A percentile compares a stretch with the other conserved stretches of the same genome.
Evolutionary conservation across 1,284 basidiomycete genomes (phyloP).

Genomic region (Apiotrichum gracile): DNA sequence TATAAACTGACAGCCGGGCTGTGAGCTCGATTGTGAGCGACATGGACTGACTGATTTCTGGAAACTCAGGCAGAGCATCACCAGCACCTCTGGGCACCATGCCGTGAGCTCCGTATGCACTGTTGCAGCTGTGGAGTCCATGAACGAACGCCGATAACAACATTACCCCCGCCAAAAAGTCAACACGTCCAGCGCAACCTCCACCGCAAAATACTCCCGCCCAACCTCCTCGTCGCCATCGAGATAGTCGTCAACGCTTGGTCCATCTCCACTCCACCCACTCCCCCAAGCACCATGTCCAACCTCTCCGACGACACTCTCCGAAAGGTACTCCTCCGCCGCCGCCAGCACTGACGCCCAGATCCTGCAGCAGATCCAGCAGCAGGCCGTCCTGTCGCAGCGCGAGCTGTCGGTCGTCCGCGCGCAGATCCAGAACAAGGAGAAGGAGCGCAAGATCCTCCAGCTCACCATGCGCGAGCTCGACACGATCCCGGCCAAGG

Average conservation of each 20-base stretch:
- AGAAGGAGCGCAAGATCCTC: constrained; percentile 77
- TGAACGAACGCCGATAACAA: no score
- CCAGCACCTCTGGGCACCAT: no score
- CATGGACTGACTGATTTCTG: no score
- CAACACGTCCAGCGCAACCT: no score
- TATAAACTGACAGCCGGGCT: no score
- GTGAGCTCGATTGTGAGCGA: no score
- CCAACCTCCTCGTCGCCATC: no score
- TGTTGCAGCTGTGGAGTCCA: no score
- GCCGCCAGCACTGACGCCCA: constrained; percentile 41
- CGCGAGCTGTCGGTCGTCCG: constrained; percentile 63
- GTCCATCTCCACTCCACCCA: not conserved
- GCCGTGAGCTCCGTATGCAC: no score
- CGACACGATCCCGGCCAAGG: constrained; percentile 39
- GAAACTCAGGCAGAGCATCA: no score
- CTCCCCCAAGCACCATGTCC: constrained; percentile 53
- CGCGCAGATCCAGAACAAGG: constrained; percentile 69
- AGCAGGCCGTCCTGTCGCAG: constrained; percentile 71
- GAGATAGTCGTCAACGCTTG: not conserved
- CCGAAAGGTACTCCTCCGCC: constrained; percentile 57
- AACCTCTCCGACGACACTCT: constrained; percentile 78
- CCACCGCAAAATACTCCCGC: no score
- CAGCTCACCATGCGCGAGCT: constrained; percentile 63
- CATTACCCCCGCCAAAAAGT: no score
- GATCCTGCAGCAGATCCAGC: constrained; percentile 88